phyloP scores from a whole-genome alignment of 306 rosid species.

The Ormosia semicastrata region DNA sequence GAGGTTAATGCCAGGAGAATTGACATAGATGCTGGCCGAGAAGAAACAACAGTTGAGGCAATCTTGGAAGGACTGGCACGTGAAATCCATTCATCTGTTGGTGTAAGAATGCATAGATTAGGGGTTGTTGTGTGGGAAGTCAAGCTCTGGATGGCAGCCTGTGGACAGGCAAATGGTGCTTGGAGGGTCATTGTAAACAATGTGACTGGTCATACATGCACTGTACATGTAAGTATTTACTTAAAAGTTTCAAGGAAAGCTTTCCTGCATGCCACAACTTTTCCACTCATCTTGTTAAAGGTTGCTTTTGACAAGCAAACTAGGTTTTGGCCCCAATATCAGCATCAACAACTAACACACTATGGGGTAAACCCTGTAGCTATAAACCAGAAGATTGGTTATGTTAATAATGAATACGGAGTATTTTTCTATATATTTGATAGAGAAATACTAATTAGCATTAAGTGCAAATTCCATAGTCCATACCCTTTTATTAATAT shows the following conservation, averaged over 20 bases:
- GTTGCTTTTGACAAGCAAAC: slow-evolving; percentile 16
- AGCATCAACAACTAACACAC: background rate
- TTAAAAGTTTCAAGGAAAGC: slow-evolving; percentile 14
- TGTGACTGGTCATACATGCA: slow-evolving; percentile 95
- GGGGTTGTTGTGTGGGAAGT: slow-evolving; percentile 97
- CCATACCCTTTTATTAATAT: background rate
- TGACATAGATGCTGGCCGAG: slow-evolving; percentile 52
- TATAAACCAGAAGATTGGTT: background rate
- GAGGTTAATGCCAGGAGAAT: slow-evolving; percentile 63
- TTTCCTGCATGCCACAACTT: slow-evolving; percentile 3
- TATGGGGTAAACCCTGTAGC: background rate
- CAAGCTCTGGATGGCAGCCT: slow-evolving; percentile 81
- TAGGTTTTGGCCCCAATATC: background rate
- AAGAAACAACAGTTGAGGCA: slow-evolving; percentile 64
- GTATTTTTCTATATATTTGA: slow-evolving; percentile 5
- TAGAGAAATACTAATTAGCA: background rate
- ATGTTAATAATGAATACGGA: background rate
- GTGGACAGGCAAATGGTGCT: slow-evolving; percentile 78
- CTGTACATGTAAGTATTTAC: slow-evolving; percentile 70
- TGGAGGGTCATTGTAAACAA: slow-evolving; percentile 96
- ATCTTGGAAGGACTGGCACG: slow-evolving; percentile 68
- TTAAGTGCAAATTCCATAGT: background rate
- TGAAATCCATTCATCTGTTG: slow-evolving; percentile 77
- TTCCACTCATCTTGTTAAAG: background rate
- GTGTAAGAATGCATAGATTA: slow-evolving; percentile 96